Base-by-base conservation (phyloP, 495 filamentous ascomycete genomes). In the Hypoxylon fragiforme region DNA sequence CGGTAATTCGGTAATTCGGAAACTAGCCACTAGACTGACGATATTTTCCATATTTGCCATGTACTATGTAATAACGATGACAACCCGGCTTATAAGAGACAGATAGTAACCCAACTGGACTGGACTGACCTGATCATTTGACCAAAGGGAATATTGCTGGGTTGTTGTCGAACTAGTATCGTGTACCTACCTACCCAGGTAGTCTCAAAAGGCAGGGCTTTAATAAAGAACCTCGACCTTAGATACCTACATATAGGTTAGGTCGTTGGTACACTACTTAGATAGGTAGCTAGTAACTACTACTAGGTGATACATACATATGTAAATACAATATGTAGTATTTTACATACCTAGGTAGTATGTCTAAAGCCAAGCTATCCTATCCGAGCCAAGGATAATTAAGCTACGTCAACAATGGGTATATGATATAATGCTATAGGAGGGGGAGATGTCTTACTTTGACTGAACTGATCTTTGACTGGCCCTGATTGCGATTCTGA, bases 51-150 rank as follows among this genome's bases (percentile, higher is more conserved):
- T n/a, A n/a, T n/a, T n/a, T n/a, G n/a, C n/a, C n/a, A n/a, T n/a
- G n/a, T n/a, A n/a, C n/a, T n/a, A 53, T 48, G 37, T 48, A 31
- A 59, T 49, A 49, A 59, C 38, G 21, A 36, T 13, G 45, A 7
- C 21, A 44, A 14, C 31, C 48, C 13, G 39, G 24, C 44, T 32
- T 48, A 46, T 46, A 40, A 20, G 22, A 34, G 36, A 14, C 12
- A 11, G 19, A 44, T 19, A 20, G 41, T 30, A 41, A 14, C n/a
- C 20, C 24, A 35, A 38, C 32, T 38, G 28, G 13, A 34, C 20
- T n/a, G n/a, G n/a, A n/a, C n/a, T n/a, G n/a, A n/a, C n/a, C n/a
- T n/a, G n/a, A n/a, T n/a, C n/a, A n/a, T n/a, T 28, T 42, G 32
- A 52, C 14, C 26, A 41, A 13, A 19, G 26, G 28, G 35, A 34